These are phyloP conservation scores for Pichia sp. DNA, from an alignment of 1,139 yeast genomes.

Conservation along the genomic window DNA sequence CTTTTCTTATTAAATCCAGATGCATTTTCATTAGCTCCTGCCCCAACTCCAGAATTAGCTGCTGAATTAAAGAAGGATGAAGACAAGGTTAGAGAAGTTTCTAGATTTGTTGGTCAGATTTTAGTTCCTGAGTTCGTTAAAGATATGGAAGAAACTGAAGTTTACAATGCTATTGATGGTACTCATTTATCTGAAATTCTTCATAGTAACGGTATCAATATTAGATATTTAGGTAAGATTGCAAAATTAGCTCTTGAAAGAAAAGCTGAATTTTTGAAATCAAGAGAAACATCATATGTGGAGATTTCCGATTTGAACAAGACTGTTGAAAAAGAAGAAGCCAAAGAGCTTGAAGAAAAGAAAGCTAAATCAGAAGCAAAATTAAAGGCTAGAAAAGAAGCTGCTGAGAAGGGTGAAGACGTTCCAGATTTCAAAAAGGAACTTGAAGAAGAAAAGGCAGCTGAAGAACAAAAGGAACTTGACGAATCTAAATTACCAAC, in stretches of 20 bases:
- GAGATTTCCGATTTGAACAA: constrained; percentile 26
- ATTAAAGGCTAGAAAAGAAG: constrained; percentile 32
- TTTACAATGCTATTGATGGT: constrained; percentile 59
- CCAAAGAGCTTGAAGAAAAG: constrained; percentile 29
- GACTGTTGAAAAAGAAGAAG: constrained; percentile 29
- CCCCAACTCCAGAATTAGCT: constrained; percentile 35
- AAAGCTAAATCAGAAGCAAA: constrained; percentile 24
- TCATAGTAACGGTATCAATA: constrained; percentile 79
- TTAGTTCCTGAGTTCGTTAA: constrained; percentile 61
- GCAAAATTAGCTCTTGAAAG: constrained; percentile 33
- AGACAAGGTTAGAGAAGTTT: constrained; percentile 59
- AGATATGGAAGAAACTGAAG: constrained; percentile 43
- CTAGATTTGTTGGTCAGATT: constrained; percentile 51
- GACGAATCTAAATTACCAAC: constrained; percentile 33
- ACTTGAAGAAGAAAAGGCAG: constrained; percentile 25
- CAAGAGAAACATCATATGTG: constrained; percentile 21
- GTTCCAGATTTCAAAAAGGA: constrained; percentile 25
- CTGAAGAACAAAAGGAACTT: constrained; percentile 33
- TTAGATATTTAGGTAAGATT: constrained; percentile 76
- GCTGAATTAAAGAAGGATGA: constrained; percentile 43
- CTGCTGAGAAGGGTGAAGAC: constrained; percentile 36
- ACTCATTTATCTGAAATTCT: constrained; percentile 58
- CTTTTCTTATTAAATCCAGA: constrained; percentile 71
- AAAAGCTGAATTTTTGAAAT: constrained; percentile 17
- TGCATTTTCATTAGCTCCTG: constrained; percentile 46